Conservation (phyloP, 768 basidiomycete species). For the Lactifluus subvellereus region DNA sequence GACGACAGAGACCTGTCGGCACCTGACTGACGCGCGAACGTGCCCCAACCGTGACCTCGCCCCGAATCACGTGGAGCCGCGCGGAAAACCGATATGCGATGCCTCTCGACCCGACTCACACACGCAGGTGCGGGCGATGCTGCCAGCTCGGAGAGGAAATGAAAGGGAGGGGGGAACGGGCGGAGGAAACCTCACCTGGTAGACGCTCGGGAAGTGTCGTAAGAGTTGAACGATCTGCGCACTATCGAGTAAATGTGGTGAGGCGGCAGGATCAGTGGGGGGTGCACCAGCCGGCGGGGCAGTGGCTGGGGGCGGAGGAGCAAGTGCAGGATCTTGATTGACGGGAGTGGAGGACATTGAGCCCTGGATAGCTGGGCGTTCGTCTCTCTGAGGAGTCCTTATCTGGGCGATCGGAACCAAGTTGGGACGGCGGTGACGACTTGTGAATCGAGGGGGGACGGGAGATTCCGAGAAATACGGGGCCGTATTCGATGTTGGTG, state of each 20-base stretch:
- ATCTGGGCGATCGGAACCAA: constrained; percentile 15
- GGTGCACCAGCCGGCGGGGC: constrained; percentile 2
- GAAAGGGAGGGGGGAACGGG: neutral
- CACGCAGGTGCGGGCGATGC: neutral
- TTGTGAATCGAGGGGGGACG: neutral
- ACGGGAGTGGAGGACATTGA: constrained; percentile 14
- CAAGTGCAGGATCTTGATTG: constrained; percentile 16
- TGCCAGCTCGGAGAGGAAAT: neutral
- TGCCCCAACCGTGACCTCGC: constrained; percentile 24
- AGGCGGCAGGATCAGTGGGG: neutral
- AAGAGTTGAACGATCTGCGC: constrained; percentile 19
- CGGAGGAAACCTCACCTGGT: constrained; percentile 6
- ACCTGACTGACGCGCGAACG: constrained; percentile 25
- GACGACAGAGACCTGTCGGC: neutral
- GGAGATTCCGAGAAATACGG: neutral
- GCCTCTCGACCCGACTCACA: neutral
- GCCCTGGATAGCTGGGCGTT: neutral
- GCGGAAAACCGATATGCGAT: neutral
- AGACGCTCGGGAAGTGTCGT: constrained; percentile 19
- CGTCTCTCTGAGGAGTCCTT: constrained; percentile 2
- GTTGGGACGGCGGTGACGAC: neutral
- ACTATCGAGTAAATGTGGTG: constrained; percentile 12
- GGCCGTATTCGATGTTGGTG: neutral
- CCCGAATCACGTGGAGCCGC: constrained; percentile 21
- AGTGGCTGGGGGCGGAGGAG: neutral